phyloP scores from a whole-genome alignment of 306 rosid species.

The Amphicarpaea edgeworthii region DNA sequence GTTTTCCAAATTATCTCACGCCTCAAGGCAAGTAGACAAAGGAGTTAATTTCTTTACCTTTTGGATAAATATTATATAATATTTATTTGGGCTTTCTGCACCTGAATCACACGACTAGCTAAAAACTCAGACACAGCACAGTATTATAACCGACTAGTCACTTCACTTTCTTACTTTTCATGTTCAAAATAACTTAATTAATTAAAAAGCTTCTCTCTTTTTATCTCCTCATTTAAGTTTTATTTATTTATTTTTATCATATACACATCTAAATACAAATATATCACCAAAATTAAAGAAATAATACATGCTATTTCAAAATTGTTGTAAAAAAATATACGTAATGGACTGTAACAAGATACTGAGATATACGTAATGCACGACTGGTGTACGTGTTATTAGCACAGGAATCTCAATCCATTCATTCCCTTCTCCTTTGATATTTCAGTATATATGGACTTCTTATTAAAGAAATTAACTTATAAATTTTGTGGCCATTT shows the following conservation, averaged over 20 bases:
- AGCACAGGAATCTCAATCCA: neutral
- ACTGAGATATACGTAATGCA: neutral
- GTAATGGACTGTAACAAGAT: neutral
- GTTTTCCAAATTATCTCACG: constrained; percentile 25
- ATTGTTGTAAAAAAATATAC: neutral
- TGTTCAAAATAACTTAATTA: no score
- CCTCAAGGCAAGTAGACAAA: constrained; percentile 8
- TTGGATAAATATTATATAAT: constrained; percentile 25
- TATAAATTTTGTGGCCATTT: neutral
- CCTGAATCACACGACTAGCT: constrained; percentile 16
- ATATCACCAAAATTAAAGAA: neutral
- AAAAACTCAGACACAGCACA: constrained; percentile 20
- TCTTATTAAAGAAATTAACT: neutral
- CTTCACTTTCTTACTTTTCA: constrained; percentile 32
- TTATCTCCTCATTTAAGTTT: neutral
- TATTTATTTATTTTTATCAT: neutral
- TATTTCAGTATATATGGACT: neutral
- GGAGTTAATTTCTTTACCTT: constrained; percentile 27
- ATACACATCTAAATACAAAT: neutral
- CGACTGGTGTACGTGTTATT: neutral
- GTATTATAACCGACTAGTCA: constrained; percentile 27
- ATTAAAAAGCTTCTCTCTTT: no score
- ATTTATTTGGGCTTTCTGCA: constrained; percentile 17
- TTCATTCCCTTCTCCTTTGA: neutral
- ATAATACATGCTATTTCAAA: neutral